Base-by-base conservation (phyloP, 2,329 filamentous ascomycete genomes). In the Aphanocladium album region DNA sequence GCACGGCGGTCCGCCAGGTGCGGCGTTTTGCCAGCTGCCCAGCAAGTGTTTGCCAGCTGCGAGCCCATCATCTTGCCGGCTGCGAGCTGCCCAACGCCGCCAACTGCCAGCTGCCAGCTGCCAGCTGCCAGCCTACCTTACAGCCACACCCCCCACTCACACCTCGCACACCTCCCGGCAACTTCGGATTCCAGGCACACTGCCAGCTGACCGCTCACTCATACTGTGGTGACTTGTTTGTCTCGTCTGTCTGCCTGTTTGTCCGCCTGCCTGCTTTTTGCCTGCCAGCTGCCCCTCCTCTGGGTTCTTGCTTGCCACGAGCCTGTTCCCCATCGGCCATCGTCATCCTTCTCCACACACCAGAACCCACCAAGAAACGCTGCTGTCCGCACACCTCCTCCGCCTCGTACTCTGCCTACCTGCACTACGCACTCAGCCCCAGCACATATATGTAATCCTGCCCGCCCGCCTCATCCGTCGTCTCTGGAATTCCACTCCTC, bases 361-460 rank as follows among this genome's bases (percentile, higher is more conserved):
- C 21, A 16, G 6, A 49, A 16, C 46, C 5, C 46, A 9, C 23
- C 23, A 19, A 6, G 6, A 21, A 16, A 30, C 5, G 5, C 30
- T 30, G 30, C 9, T 30, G 30, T 30, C 49, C 30, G 19, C 49
- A 51, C 27, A 27, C 27, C 46, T 58, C 27, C 46, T 58, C 30
- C 30, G 9, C 30, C 30, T 30, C 30, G 30, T 30, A 30, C 30
- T 30, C 30, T 30, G 30, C 30, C 30, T 30, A 9, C 30, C 30
- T 30, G 30, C 30, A 30, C 49, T 33, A 58, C 46, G 52, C 39
- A 45, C 37, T 43, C 56, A 33, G 47, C 57, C 49, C 57, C 47
- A 25, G 41, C 57, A n/a, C 47, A 52, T 59, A 59, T 59, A 59
- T 59, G 57, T 59, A 52, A 59, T 59, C 57, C 25, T n/a, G n/a